These are phyloP conservation scores for Penicillium paradoxum DNA, from an alignment of 495 filamentous ascomycete genomes.

Conservation along the genomic window DNA sequence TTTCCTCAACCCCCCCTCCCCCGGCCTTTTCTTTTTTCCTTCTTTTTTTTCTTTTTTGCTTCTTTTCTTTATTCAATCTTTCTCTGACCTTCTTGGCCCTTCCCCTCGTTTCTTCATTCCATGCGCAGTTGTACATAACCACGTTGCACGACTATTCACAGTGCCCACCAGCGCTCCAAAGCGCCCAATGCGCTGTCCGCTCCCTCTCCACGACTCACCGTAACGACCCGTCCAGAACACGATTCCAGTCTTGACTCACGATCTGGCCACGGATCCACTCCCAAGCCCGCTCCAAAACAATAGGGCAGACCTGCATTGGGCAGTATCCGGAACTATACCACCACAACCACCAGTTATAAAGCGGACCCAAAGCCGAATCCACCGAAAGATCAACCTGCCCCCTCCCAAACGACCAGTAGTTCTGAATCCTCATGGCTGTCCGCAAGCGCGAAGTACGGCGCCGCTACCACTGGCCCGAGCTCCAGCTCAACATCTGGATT, in stretches of 20 bases:
- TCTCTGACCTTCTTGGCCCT: not conserved
- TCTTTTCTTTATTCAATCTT: not conserved
- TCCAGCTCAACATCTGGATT: conserved; percentile 89
- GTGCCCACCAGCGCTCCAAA: conserved; percentile 4
- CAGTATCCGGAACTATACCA: not conserved
- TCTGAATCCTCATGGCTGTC: conserved; percentile 19
- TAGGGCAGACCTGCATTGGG: conserved; percentile 3
- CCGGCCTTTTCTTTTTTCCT: not conserved
- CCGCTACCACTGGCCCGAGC: conserved; percentile 89
- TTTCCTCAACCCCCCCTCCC: conserved; percentile 20
- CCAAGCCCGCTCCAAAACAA: not conserved
- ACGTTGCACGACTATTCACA: not conserved
- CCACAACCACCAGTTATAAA: not conserved
- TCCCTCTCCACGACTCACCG: conserved; percentile 4
- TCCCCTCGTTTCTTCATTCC: not conserved
- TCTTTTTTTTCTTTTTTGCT: not conserved
- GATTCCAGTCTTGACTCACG: not conserved
- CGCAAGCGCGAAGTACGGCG: conserved; percentile 39
- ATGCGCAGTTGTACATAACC: conserved; percentile 1
- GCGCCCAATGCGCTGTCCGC: conserved; percentile 29
- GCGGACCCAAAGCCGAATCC: not conserved
- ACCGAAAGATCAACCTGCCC: not conserved
- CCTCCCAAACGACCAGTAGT: too few relatives aligned
- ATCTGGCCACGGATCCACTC: not conserved
- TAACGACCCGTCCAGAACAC: not conserved